Conservation (phyloP, 2,329 filamentous ascomycete species). For the Fusarium illudens region DNA sequence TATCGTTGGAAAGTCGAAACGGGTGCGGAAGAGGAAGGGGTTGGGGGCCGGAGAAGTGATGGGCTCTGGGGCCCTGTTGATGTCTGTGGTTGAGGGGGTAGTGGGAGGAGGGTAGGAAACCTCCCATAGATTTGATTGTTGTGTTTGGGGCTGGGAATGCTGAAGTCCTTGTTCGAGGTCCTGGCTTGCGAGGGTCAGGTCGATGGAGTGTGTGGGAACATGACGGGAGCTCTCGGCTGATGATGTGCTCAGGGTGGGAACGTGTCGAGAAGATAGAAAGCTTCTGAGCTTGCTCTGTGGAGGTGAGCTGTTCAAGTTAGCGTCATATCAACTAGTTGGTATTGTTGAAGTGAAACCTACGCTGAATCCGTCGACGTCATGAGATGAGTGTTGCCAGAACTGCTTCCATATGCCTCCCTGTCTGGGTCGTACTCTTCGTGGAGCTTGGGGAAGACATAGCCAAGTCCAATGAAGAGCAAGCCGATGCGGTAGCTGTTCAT, state of each 20-base stretch:
- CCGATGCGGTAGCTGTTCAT: conserved; percentile 57
- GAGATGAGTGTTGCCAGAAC: conserved; percentile 34
- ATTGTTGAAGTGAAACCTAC: conserved; percentile 18
- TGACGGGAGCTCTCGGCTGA: conserved; percentile 16
- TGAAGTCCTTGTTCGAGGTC: conserved; percentile 22
- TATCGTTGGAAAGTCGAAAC: conserved; percentile 37
- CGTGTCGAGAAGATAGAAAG: conserved; percentile 32
- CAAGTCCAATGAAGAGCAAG: conserved; percentile 53
- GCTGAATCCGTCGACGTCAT: conserved; percentile 31
- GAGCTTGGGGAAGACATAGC: conserved; percentile 54
- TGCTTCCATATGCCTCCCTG: conserved; percentile 29
- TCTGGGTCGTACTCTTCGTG: conserved; percentile 52
- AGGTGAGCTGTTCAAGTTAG: conserved; percentile 22
- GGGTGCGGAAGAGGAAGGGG: conserved; percentile 49
- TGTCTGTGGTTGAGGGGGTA: neutral
- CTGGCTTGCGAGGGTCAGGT: neutral
- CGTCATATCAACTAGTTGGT: neutral
- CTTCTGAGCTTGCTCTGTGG: conserved; percentile 34
- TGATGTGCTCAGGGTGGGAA: conserved; percentile 26
- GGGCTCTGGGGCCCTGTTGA: neutral
- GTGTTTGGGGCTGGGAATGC: neutral
- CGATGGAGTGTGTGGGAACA: conserved; percentile 1
- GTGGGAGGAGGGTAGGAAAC: conserved; percentile 3
- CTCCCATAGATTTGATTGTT: neutral
- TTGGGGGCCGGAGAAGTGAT: conserved; percentile 37